A percentile compares a stretch with the other conserved stretches of the same genome.
Evolutionary conservation across 345 rosid species (phyloP).

Genomic region (Citrus inodora): DNA sequence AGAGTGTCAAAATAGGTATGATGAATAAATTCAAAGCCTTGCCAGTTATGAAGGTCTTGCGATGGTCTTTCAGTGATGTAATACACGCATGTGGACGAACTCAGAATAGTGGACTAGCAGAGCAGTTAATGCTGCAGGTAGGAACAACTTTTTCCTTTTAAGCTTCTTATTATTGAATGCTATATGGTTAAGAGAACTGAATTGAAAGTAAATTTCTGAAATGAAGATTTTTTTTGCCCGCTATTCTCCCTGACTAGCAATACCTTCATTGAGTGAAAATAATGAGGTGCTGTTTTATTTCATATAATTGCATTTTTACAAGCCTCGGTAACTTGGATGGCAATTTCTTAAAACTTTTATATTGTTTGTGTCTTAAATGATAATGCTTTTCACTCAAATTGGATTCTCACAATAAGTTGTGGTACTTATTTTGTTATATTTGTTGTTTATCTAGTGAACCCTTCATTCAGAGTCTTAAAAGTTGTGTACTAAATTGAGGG

Average conservation of each 20-base stretch:
- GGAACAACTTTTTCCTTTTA: background rate
- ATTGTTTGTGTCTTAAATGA: background rate
- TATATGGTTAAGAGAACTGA: background rate
- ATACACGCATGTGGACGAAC: conserved; percentile 61
- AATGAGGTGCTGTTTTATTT: background rate
- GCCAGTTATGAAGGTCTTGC: conserved; percentile 35
- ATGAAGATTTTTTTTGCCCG: background rate
- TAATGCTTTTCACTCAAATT: background rate
- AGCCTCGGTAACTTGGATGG: background rate
- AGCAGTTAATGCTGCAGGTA: conserved; percentile 76
- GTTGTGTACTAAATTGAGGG: conserved; percentile 6
- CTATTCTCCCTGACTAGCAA: background rate
- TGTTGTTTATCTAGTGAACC: background rate
- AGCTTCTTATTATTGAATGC: background rate
- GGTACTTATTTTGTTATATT: background rate
- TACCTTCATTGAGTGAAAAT: background rate
- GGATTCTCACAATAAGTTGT: background rate
- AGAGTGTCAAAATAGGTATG: conserved; percentile 19
- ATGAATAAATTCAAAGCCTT: conserved; percentile 14
- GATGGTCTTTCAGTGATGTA: conserved; percentile 58
- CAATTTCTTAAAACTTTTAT: background rate
- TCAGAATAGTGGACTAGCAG: conserved; percentile 53
- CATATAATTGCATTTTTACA: background rate
- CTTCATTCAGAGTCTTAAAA: background rate
- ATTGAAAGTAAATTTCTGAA: background rate